phyloP scores from a whole-genome alignment of 2,329 filamentous ascomycete genomes.

The Colletotrichum acutatum region DNA sequence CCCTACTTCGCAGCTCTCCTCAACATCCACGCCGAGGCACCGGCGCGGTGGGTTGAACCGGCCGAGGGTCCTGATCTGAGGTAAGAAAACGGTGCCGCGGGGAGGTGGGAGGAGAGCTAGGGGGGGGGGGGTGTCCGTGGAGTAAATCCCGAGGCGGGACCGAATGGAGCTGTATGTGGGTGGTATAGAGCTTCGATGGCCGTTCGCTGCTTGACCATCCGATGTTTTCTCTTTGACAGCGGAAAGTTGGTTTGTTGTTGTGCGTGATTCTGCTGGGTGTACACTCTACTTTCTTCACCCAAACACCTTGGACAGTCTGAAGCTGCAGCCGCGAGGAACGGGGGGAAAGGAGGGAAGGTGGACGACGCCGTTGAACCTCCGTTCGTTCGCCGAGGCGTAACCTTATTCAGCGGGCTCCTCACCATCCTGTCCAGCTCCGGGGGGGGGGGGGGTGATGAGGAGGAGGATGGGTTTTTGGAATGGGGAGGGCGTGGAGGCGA shows the following conservation, averaged over 20 bases:
- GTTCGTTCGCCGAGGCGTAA: neutral
- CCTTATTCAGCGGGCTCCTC: neutral
- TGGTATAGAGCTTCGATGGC: too few species aligned
- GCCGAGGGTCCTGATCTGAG: neutral
- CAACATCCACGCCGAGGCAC: neutral
- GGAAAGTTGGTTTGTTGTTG: neutral
- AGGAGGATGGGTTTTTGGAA: too few species aligned
- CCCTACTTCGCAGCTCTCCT: neutral
- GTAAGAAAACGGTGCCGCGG: neutral
- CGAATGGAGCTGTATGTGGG: neutral
- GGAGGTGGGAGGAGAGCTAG: neutral
- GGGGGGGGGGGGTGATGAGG: too few species aligned
- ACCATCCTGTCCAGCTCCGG: too few species aligned
- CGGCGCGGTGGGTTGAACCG: neutral
- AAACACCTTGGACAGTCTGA: neutral
- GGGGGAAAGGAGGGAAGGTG: too few species aligned
- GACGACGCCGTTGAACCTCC: slow-evolving; percentile 1
- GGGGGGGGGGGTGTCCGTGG: neutral
- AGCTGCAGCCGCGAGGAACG: neutral
- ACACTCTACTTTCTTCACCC: neutral
- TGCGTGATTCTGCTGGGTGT: neutral
- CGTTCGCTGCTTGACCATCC: neutral
- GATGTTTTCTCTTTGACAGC: neutral
- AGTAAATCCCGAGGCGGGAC: slow-evolving; percentile 21
- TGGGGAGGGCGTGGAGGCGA: neutral